phyloP scores from a whole-genome alignment of 805 yeast genomes.

The Starmerella riodocensis region DNA sequence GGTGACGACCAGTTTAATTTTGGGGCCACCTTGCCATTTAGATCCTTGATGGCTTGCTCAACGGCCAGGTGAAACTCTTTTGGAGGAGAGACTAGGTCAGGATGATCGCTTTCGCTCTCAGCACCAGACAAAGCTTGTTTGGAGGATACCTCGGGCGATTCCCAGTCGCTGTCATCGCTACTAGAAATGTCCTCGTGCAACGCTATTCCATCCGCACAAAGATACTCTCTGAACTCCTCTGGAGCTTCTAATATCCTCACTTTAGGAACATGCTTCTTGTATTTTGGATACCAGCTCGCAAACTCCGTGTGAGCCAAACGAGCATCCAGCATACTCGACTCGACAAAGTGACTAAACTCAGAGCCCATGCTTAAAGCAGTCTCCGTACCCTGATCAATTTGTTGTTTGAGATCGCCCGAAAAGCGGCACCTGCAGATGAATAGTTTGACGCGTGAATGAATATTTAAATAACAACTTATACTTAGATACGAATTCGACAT shows the following conservation, averaged over 20 bases:
- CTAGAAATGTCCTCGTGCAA: constrained; percentile 37
- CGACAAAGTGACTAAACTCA: too few relatives aligned
- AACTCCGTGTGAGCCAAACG: constrained; percentile 11
- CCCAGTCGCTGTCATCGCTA: constrained; percentile 13
- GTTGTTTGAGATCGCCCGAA: too few relatives aligned
- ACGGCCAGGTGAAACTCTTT: constrained; percentile 45
- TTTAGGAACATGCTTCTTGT: constrained; percentile 38
- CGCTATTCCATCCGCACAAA: constrained; percentile 54
- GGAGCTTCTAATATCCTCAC: constrained; percentile 48
- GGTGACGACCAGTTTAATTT: constrained; percentile 97
- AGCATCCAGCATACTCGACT: constrained; percentile 1
- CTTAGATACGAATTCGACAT: too few relatives aligned
- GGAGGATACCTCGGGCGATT: constrained; percentile 31
- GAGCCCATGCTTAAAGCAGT: neutral
- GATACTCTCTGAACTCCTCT: constrained; percentile 41
- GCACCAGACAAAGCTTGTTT: too few relatives aligned
- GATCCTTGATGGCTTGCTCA: constrained; percentile 32
- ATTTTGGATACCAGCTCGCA: constrained; percentile 41
- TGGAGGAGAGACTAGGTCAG: constrained; percentile 25
- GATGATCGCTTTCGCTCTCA: too few relatives aligned
- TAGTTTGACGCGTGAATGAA: too few relatives aligned
- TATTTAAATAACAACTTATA: too few relatives aligned
- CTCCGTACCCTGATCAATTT: too few relatives aligned
- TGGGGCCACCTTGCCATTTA: constrained; percentile 57
- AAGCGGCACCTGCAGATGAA: too few relatives aligned